Evolutionary conservation across 371 early-diverging fungal genomes (phyloP).

Genomic region (Haplosporangium sp.): DNA sequence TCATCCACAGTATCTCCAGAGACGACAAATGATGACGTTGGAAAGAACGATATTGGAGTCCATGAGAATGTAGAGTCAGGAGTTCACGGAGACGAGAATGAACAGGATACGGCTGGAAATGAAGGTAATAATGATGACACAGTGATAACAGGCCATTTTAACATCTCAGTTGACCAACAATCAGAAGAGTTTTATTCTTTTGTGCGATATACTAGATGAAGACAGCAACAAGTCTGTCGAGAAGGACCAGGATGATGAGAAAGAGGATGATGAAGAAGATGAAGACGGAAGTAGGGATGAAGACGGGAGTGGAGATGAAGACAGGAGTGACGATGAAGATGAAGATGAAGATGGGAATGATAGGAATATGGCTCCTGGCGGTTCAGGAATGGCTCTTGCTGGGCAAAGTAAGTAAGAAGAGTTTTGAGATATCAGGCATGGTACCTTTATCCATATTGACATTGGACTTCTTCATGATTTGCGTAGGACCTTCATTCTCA

Average conservation of each 20-base stretch:
- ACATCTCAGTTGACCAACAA: no score
- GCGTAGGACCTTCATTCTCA: neutral
- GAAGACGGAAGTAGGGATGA: slow-evolving; percentile 1
- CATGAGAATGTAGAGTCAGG: neutral
- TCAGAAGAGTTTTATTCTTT: neutral
- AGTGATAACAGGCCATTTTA: neutral
- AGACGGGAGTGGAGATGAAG: neutral
- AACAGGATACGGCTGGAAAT: slow-evolving; percentile 2
- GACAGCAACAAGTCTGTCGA: neutral
- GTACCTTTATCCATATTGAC: neutral
- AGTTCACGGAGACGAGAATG: slow-evolving; percentile 4
- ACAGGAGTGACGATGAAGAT: neutral
- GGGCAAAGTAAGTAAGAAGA: slow-evolving; percentile 13
- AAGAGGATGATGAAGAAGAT: slow-evolving; percentile 5
- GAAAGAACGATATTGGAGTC: neutral
- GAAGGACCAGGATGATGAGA: neutral
- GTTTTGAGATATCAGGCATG: neutral
- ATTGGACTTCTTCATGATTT: neutral
- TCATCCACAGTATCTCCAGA: neutral
- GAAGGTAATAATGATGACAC: slow-evolving; percentile 5
- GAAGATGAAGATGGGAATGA: neutral
- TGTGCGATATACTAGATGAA: neutral
- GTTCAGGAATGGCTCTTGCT: slow-evolving; percentile 6
- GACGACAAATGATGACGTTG: neutral
- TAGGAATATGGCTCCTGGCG: neutral